phyloP scores from a whole-genome alignment of 169 alveolate species.

The Cryptosporidium felis region DNA sequence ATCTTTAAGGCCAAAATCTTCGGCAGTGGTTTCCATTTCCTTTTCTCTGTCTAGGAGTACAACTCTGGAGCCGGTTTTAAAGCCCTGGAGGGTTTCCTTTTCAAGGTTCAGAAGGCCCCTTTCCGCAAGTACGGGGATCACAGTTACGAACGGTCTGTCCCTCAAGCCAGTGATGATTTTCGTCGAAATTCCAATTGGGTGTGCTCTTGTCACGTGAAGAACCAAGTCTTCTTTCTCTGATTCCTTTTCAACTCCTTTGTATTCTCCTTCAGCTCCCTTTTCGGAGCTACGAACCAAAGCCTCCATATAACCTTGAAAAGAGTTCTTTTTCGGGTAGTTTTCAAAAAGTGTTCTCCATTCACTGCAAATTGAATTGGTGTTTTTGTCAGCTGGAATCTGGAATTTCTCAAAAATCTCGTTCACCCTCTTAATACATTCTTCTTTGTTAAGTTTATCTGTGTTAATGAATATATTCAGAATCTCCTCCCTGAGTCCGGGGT shows the following conservation, averaged over 20 bases:
- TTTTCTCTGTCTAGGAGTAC: background rate
- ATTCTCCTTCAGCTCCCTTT: background rate
- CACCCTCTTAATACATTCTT: conserved; percentile 10
- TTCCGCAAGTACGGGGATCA: background rate
- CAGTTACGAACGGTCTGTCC: background rate
- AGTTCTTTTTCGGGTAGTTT: conserved; percentile 9
- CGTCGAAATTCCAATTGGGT: conserved; percentile 8
- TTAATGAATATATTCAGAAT: background rate
- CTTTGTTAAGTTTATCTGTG: background rate
- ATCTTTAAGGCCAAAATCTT: background rate
- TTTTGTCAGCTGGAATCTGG: background rate
- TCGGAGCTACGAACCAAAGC: background rate
- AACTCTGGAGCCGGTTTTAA: conserved; percentile 8
- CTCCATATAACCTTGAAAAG: background rate
- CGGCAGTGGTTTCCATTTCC: background rate
- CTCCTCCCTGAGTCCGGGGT: conserved; percentile 30
- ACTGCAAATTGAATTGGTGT: background rate
- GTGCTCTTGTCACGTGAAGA: background rate
- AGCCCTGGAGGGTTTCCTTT: conserved; percentile 11
- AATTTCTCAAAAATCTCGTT: conserved; percentile 1
- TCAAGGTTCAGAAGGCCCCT: conserved; percentile 19
- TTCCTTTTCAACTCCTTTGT: background rate
- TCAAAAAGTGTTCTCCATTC: conserved; percentile 52
- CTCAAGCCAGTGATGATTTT: background rate
- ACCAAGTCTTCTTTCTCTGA: background rate